Percentiles rank a stretch among this genome's conserved stretches.
phyloP scores from a whole-genome alignment of 1,284 basidiomycete genomes.

The Mycena sp. region DNA sequence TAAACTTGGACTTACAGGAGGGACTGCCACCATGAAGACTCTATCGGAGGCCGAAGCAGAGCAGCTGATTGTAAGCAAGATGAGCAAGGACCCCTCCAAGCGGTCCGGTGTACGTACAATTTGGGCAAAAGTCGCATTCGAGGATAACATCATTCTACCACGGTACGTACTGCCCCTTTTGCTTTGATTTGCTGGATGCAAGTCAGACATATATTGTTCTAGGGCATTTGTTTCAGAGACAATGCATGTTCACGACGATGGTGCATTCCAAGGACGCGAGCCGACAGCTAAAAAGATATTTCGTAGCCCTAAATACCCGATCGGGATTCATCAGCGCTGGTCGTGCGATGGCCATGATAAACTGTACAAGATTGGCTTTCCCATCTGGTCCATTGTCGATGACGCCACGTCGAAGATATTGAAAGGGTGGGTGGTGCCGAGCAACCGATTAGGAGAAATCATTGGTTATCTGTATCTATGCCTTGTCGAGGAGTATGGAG shows the following conservation, averaged over 20 bases:
- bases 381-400: constrained; percentile 45
- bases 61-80: constrained; percentile 31
- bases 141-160: not conserved
- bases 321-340: constrained; percentile 47
- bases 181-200: not conserved
- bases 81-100: constrained; percentile 32
- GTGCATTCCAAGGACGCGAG: constrained; percentile 38
- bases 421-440: constrained; percentile 47
- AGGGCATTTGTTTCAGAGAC: too few relatives aligned
- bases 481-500: constrained; percentile 38
- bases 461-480: constrained; percentile 45
- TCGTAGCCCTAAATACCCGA: constrained; percentile 18
- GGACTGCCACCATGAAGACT: constrained; percentile 1
- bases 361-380: constrained; percentile 45
- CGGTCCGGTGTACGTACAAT: constrained; percentile 6
- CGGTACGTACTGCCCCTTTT: not conserved
- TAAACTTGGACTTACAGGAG: constrained; percentile 25
- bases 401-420: constrained; percentile 42
- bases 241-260: constrained; percentile 37
- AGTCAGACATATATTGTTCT: not conserved
- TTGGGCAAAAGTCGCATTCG: not conserved
- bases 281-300: constrained; percentile 40
- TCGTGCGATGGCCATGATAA: constrained; percentile 50
- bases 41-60: constrained; percentile 19
- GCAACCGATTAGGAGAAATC: constrained; percentile 39